Evolutionary conservation across 2,329 filamentous ascomycete genomes (phyloP).

Genomic region (Botrytis aclada): DNA sequence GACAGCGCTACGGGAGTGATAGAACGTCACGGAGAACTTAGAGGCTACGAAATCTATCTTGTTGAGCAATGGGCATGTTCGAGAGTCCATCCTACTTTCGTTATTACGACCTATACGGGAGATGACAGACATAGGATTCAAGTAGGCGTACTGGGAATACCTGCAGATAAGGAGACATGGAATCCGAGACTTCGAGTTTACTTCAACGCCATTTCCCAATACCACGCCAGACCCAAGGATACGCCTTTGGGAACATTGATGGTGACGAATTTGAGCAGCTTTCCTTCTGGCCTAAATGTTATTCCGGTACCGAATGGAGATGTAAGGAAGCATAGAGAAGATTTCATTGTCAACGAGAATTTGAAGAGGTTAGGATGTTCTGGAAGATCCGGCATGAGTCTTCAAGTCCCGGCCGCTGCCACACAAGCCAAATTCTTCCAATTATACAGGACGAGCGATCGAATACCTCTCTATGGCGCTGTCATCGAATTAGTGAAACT

Average conservation of each 20-base stretch:
- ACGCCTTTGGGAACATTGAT: constrained; percentile 81
- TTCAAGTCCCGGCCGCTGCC: constrained; percentile 73
- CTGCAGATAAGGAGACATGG: constrained; percentile 76
- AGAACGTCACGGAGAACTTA: constrained; percentile 65
- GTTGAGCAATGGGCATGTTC: constrained; percentile 99
- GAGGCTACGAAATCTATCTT: constrained; percentile 88
- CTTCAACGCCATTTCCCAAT: constrained; percentile 81
- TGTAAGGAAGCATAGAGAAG: constrained; percentile 70
- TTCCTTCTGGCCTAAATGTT: constrained; percentile 89
- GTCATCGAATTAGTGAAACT: constrained; percentile 88
- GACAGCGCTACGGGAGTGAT: constrained; percentile 74
- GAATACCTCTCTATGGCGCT: constrained; percentile 71
- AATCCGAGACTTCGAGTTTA: constrained; percentile 76
- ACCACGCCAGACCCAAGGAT: constrained; percentile 78
- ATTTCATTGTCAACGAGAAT: constrained; percentile 92
- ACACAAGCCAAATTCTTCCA: constrained; percentile 90
- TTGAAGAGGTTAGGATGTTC: constrained; percentile 90
- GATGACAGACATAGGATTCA: constrained; percentile 75
- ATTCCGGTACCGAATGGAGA: constrained; percentile 87
- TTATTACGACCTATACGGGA: constrained; percentile 91
- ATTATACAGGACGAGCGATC: constrained; percentile 82
- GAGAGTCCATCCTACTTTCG: constrained; percentile 80
- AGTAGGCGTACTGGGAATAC: constrained; percentile 77
- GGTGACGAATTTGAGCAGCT: constrained; percentile 90
- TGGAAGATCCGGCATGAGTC: constrained; percentile 78